Evolutionary conservation across 2,329 filamentous ascomycete species (phyloP).

Genomic region (Biscogniauxia mediterranea): DNA sequence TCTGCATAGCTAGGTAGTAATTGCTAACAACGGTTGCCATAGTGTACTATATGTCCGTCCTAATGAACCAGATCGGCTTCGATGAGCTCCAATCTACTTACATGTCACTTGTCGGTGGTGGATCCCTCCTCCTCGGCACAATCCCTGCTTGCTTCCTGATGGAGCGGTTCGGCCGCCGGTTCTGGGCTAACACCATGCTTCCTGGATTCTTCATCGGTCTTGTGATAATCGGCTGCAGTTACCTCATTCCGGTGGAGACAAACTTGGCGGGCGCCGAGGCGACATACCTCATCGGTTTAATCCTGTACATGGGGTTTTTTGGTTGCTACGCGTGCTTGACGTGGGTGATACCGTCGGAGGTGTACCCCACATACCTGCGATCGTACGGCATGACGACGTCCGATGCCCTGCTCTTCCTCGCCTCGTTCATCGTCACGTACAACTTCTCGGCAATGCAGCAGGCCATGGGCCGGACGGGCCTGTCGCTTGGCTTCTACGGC

Average conservation of each 20-base stretch:
- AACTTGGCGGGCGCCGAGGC: constrained; percentile 52
- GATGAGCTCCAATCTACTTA: constrained; percentile 61
- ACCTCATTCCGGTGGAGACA: constrained; percentile 50
- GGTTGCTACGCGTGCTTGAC: constrained; percentile 64
- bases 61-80: constrained; percentile 70
- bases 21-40: constrained; percentile 33
- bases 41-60: constrained; percentile 69
- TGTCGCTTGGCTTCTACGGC: constrained; percentile 70
- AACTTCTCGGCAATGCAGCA: constrained; percentile 70
- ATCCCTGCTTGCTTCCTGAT: constrained; percentile 69
- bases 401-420: constrained; percentile 66
- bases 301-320: constrained; percentile 68
- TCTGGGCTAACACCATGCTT: constrained; percentile 72
- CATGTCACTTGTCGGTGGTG: constrained; percentile 73
- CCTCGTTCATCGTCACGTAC: constrained; percentile 72
- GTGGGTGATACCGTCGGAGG: constrained; percentile 66
- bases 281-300: constrained; percentile 64
- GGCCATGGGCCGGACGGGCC: constrained; percentile 64
- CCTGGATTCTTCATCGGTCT: constrained; percentile 71
- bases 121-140: constrained; percentile 63
- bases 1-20: not conserved
- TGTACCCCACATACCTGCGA: constrained; percentile 70
- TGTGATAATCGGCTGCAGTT: constrained; percentile 63
- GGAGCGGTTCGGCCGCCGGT: constrained; percentile 70
- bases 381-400: constrained; percentile 73